Conservation (phyloP, 768 basidiomycete species). For the Nevesoporus exiguus region DNA sequence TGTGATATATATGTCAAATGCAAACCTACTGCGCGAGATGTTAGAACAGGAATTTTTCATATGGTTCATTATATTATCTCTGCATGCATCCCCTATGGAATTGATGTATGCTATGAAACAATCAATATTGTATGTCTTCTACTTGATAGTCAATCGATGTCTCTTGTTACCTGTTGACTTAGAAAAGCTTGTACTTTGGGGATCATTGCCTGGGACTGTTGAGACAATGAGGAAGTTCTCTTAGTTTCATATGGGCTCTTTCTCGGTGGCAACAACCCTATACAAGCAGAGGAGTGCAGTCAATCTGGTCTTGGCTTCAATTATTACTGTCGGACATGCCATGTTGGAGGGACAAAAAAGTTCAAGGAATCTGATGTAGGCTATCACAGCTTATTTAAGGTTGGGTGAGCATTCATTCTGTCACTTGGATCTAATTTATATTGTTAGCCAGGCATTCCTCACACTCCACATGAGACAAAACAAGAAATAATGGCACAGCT, state of each 20-base stretch:
- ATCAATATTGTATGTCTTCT: background rate
- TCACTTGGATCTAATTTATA: too few relatives aligned
- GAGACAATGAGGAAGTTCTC: background rate
- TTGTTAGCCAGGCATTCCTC: too few relatives aligned
- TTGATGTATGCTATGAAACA: conserved; percentile 5
- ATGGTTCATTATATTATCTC: conserved; percentile 30
- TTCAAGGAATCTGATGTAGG: background rate
- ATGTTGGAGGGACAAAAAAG: background rate
- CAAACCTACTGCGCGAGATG: conserved; percentile 16
- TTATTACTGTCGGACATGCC: background rate
- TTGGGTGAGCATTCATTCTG: too few relatives aligned
- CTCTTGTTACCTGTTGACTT: too few relatives aligned
- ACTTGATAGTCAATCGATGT: too few relatives aligned
- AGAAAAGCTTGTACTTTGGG: too few relatives aligned
- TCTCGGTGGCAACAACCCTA: background rate
- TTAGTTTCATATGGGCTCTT: background rate
- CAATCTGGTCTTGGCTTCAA: background rate
- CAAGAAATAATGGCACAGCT: too few relatives aligned
- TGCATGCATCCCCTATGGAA: conserved; percentile 33
- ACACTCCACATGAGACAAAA: too few relatives aligned
- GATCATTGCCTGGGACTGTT: background rate
- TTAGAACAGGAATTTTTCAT: conserved; percentile 33
- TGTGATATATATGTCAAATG: conserved; percentile 32
- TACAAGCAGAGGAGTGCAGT: background rate
- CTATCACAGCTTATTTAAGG: background rate